These are phyloP conservation scores for Chlorella sp. DNA, from an alignment of 139 green algal species.

Conservation along the genomic window DNA sequence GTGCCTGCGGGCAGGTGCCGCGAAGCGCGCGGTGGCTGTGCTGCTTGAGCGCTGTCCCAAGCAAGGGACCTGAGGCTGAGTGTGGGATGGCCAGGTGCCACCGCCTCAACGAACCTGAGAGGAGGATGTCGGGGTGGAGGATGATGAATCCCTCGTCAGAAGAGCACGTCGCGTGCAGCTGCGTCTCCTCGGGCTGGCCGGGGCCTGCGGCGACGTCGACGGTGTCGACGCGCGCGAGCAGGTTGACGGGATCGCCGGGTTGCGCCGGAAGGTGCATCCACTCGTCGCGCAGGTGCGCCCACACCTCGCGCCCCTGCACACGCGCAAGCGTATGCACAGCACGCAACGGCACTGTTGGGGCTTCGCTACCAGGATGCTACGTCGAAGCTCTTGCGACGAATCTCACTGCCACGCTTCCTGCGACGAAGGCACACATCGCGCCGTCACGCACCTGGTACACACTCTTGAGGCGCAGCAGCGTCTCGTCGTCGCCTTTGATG, in stretches of 20 bases:
- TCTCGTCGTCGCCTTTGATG: not conserved
- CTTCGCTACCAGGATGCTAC: not conserved
- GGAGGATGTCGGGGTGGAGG: slow-evolving; percentile 71
- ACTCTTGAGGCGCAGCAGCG: slow-evolving; percentile 41
- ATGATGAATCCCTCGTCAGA: slow-evolving; percentile 46
- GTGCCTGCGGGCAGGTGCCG: slow-evolving; percentile 39
- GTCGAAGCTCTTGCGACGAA: not conserved
- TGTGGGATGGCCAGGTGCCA: not conserved
- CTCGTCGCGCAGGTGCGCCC: slow-evolving; percentile 41
- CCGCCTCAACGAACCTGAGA: slow-evolving; percentile 34
- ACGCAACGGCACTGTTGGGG: not conserved
- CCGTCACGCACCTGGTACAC: slow-evolving; percentile 30
- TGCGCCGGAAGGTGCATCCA: slow-evolving; percentile 47
- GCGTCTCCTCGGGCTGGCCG: too few relatives aligned
- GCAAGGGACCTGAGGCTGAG: not conserved
- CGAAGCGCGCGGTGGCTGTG: not conserved
- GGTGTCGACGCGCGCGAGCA: slow-evolving; percentile 25
- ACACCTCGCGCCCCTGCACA: slow-evolving; percentile 29
- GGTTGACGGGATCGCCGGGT: slow-evolving; percentile 55
- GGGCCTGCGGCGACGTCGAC: too few relatives aligned
- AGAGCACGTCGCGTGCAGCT: not conserved
- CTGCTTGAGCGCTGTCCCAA: not conserved
- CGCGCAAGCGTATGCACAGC: not conserved
- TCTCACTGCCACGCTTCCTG: not conserved
- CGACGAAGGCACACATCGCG: not conserved